Base-by-base conservation (phyloP, 1,139 yeast species). In the Pichia sp. region DNA sequence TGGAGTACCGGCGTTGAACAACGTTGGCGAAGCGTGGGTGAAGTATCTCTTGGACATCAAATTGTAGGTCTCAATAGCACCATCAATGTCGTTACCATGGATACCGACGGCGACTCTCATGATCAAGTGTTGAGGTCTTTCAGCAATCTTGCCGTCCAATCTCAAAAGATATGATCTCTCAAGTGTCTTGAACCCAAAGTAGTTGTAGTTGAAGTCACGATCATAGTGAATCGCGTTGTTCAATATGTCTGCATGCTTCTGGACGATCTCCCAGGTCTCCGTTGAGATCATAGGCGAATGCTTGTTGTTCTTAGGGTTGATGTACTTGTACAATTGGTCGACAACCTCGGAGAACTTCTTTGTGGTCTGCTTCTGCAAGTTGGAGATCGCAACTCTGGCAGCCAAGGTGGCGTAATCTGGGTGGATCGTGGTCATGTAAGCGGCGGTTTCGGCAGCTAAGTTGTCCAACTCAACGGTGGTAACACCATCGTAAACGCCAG, bases 381-480 rank as follows among this genome's bases (percentile, higher is more conserved):
- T 88, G 44, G 95, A 85, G 48, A 91, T 87, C 37, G 96, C 96
- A 57, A 93, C 84, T 72, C 99, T 84, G 31, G 98, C 98, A 49
- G 97, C 99, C 61, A 93, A 78, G 44, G 83, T 82, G 46, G 97
- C 96, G 64, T 93, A 91, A 71, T 93, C 98, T 22, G 98, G 98
- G 69, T 93, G 99, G 55, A 86, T 82, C 19, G 98, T 93, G 57
- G 97, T 88, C 96, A 91, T 86, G 65, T 87, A 86, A 43, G 98
- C 98, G 53, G 97, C 95, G 41, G 98, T 90, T 72, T 93, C 99
- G 42, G 97, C 96, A 48, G 96, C 96, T 63, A 93, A 78, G 71
- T 93, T 90, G 62, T 87, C 93, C 59, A 91, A 79, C 70, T 90
- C 98, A 59, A 87, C 81, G 53, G 99, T 93, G 65, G 93, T 90